Percentiles rank a stretch among this genome's conserved stretches.
These are phyloP conservation scores for Stylonectria norvegica DNA, from an alignment of 2,329 filamentous ascomycete genomes.

Conservation along the genomic window DNA sequence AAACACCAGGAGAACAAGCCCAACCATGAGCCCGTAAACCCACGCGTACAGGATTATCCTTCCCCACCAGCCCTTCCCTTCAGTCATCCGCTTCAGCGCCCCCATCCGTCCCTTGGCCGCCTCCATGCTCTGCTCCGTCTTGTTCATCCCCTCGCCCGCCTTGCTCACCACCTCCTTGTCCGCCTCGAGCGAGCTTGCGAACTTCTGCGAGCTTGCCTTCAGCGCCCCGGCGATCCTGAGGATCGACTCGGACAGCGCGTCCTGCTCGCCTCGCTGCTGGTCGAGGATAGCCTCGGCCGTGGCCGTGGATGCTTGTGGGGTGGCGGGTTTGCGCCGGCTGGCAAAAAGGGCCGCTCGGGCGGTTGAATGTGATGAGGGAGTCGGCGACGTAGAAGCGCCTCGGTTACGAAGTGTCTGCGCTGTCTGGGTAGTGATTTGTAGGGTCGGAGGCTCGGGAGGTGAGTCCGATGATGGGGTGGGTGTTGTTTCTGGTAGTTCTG, in stretches of 20 bases:
- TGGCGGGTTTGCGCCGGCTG: conserved; percentile 34
- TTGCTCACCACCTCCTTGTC: conserved; percentile 69
- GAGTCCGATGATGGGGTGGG: conserved; percentile 8
- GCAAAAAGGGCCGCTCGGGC: conserved; percentile 46
- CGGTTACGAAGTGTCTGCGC: conserved; percentile 36
- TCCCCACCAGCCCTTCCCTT: conserved; percentile 85
- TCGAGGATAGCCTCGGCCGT: conserved; percentile 70
- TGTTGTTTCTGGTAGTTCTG: conserved; percentile 44
- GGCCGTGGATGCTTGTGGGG: conserved; percentile 42
- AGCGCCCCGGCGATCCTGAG: conserved; percentile 74
- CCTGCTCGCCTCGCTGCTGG: conserved; percentile 77
- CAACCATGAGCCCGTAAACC: conserved; percentile 79
- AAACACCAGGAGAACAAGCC: conserved; percentile 76
- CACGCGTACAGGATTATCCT: conserved; percentile 79
- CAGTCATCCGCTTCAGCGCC: conserved; percentile 71
- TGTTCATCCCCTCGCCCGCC: conserved; percentile 72
- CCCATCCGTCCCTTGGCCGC: conserved; percentile 75
- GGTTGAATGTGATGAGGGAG: conserved; percentile 31
- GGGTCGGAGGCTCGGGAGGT: conserved; percentile 11
- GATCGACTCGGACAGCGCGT: conserved; percentile 76
- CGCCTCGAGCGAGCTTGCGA: conserved; percentile 66
- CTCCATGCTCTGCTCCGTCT: conserved; percentile 72
- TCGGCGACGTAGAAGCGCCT: conserved; percentile 18
- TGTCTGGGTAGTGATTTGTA: conserved; percentile 30
- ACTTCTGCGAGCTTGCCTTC: conserved; percentile 70